phyloP scores from a whole-genome alignment of 2,329 filamentous ascomycete species.

The Talaromyces sp. region DNA sequence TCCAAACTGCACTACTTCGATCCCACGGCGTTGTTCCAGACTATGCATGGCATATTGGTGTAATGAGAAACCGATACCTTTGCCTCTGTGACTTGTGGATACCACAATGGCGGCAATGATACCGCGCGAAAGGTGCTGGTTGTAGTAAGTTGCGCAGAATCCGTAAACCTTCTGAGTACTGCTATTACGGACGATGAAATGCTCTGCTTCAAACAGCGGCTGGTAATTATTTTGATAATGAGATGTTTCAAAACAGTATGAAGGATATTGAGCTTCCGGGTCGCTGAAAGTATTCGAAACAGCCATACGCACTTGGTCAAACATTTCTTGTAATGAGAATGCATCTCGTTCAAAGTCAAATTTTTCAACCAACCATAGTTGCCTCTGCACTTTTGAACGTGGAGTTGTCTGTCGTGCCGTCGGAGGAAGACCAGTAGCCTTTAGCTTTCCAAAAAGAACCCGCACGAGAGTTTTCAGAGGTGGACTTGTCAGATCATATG shows the following conservation, averaged over 20 bases:
- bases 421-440: conserved; percentile 9
- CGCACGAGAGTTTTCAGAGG: conserved; percentile 13
- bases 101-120: conserved; percentile 16
- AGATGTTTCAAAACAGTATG: conserved; percentile 17
- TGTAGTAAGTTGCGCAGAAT: conserved; percentile 17
- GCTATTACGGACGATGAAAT: conserved; percentile 17
- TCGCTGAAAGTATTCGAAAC: conserved; percentile 18
- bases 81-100: conserved; percentile 12
- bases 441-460: conserved; percentile 15
- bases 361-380: conserved; percentile 17
- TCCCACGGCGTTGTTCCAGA: conserved; percentile 6
- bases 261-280: conserved; percentile 17
- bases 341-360: conserved; percentile 11
- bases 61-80: conserved; percentile 15
- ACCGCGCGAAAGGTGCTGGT: conserved; percentile 9
- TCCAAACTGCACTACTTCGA: conserved; percentile 14
- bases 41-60: conserved; percentile 15
- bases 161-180: conserved; percentile 17
- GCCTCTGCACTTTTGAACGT: conserved; percentile 6
- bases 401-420: conserved; percentile 8
- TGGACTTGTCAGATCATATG: conserved; percentile 14
- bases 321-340: conserved; percentile 11
- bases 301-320: conserved; percentile 16
- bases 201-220: conserved; percentile 9
- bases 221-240: conserved; percentile 10